Base-by-base conservation (phyloP, 805 yeast genomes). In the Starmerella lactis-condensi region DNA sequence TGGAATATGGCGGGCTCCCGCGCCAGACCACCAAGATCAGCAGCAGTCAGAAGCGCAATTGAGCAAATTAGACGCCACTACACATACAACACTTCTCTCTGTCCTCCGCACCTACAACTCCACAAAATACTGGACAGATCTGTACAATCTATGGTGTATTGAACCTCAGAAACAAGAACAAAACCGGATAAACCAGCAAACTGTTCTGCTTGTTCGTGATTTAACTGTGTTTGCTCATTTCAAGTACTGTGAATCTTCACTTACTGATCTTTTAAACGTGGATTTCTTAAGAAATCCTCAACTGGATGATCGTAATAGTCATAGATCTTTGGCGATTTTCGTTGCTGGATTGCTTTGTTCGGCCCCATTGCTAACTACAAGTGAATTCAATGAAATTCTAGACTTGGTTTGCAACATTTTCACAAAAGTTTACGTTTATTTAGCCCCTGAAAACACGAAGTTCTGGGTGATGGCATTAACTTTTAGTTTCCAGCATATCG, bases 401-500 rank as follows among this genome's bases (percentile, higher is more conserved):
- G n/a, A 15, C 6, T 8, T 12, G 4, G 16, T 12, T 7, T 8
- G 17, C 0, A 24, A 44, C 7, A 27, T 52, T 13, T 13, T 34
- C 5, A 40, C 47, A 1, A 61, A 72, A 4, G 58, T 79, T 21
- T 56, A 59, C 5, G 54, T 61, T 21, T 78, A 73, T 28, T 51
- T 85, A 33, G 66, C 78, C 1, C 91, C 81, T 3, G 89, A 82
- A 20, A 74, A 72, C 3, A 53, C 63, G 23, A 65, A 62, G 13
- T 69, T 76, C 24, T 89, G 95, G 95, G 61, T 62, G 22, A 64
- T 79, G 0, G 65, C 78, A 30, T 59, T 74, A 3, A 73, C 79
- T 74, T 75, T 81, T 76, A 46, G 70, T 1, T 75, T 81, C 0
- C 51, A 69, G 0, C 72, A 67, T 41, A 58, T 70, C 23, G 62